Base-by-base conservation (phyloP, 768 basidiomycete genomes). In the Lactarius indigo region DNA sequence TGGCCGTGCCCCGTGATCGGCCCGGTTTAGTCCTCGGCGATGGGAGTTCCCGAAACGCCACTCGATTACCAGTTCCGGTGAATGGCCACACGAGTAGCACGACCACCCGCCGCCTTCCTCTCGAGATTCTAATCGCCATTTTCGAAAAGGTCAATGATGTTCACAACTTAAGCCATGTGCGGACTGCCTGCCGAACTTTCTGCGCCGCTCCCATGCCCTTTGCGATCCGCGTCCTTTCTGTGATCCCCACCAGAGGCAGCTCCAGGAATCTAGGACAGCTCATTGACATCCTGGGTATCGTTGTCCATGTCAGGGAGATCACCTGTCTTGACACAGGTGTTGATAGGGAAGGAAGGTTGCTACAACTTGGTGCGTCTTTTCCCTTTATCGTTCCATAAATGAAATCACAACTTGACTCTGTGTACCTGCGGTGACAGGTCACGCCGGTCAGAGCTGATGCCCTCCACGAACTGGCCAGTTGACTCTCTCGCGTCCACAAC, bases 191-290 rank as follows among this genome's bases (percentile, higher is more conserved):
- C 54, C 31, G 37, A 20, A 28, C n/a, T 4, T 35, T 56, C 12
- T 63, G 50, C n/a, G 62, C 47, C 7, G 20, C 28, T 4, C 54
- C 62, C 4, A 56, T 54, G 12, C 62, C 62, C 10, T 3, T 63
- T 35, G 54, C 52, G 17, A 56, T 63, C 37, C 62, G 62, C n/a
- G n/a, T n/a, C n/a, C n/a, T n/a, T n/a, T n/a, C n/a, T 52, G 31
- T 50, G 31, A 13, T 35, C 7, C 5, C 30, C 37, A 63, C 62
- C 18, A 18, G 26, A 18, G 20, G n/a, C 8, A 63, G 62, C 23
- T 26, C 62, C 2, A 26, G 12, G 6, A 52, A 52, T 12, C 26
- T 63, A 35, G 28, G 33, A 37, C 44, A 4, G 4, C 30, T 63
- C 9, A 4, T 63, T 13, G 37, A 63, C 2, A 3, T n/a, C 3